phyloP scores from a whole-genome alignment of 2,329 filamentous ascomycete species.

The Penicillium sp. region DNA sequence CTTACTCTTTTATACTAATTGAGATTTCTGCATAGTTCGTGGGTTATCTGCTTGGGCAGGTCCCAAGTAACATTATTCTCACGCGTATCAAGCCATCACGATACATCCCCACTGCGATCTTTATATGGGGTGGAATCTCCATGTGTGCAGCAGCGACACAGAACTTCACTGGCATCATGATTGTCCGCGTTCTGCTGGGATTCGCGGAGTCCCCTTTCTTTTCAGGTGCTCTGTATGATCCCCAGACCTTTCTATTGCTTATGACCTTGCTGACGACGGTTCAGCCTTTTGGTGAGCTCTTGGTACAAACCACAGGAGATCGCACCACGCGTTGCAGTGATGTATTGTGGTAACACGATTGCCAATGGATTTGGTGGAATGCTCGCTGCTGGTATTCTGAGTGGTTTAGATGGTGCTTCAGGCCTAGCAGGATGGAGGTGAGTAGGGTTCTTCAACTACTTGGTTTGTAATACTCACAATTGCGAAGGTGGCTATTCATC shows the following conservation, averaged over 20 bases:
- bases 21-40: slow-evolving; percentile 2
- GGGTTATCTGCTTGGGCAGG: slow-evolving; percentile 52
- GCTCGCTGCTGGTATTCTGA: slow-evolving; percentile 28
- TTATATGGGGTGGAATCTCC: slow-evolving; percentile 21
- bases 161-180: slow-evolving; percentile 18
- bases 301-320: slow-evolving; percentile 71
- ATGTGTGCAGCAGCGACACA: slow-evolving; percentile 41
- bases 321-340: slow-evolving; percentile 45
- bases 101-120: slow-evolving; percentile 40
- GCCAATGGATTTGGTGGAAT: slow-evolving; percentile 45
- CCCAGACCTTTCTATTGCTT: background rate
- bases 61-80: slow-evolving; percentile 43
- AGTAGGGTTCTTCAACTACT: background rate
- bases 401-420: slow-evolving; percentile 38
- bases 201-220: slow-evolving; percentile 63
- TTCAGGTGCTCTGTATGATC: slow-evolving; percentile 39
- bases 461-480: background rate
- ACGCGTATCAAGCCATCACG: slow-evolving; percentile 28
- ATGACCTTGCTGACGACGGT: background rate
- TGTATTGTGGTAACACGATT: slow-evolving; percentile 46
- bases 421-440: slow-evolving; percentile 43
- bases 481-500: slow-evolving; percentile 36
- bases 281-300: slow-evolving; percentile 27
- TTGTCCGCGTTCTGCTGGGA: slow-evolving; percentile 31
- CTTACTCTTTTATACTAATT: too few relatives aligned